These are phyloP conservation scores for Delonix regia DNA, from an alignment of 306 rosid genomes.

Conservation along the genomic window DNA sequence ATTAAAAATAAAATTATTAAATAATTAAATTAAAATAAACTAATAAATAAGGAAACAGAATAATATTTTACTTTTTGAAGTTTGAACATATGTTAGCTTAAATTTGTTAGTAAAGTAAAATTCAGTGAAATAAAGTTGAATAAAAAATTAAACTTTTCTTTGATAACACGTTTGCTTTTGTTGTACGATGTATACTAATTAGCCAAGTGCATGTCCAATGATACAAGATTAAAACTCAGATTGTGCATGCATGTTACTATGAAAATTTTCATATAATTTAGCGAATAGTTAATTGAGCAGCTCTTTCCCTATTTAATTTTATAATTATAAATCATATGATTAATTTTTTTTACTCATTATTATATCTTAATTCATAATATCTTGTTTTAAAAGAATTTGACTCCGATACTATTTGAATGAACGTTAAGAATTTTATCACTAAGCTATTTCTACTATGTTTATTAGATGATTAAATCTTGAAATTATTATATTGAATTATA, in stretches of 20 bases:
- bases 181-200: not conserved
- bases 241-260: not conserved
- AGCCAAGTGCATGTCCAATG: not conserved
- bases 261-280: not conserved
- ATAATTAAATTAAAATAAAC: too few species aligned
- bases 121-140: not conserved
- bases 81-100: too few species aligned
- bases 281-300: not conserved
- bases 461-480: not conserved
- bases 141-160: not conserved
- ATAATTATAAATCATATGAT: not conserved
- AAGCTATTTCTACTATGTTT: too few species aligned
- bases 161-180: not conserved
- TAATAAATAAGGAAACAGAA: too few species aligned
- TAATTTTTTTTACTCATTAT: too few species aligned
- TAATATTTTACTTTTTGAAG: too few species aligned
- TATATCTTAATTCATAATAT: too few species aligned
- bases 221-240: not conserved
- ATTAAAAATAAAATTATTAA: too few species aligned
- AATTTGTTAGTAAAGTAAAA: too few species aligned
- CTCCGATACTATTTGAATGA: too few species aligned
- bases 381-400: too few species aligned
- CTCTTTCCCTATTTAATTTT: slow-evolving; percentile 3
- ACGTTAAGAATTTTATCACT: too few species aligned
- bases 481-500: not conserved